Evolutionary conservation across 2,329 filamentous ascomycete species (phyloP).

Genomic region (Elsinoe australis): DNA sequence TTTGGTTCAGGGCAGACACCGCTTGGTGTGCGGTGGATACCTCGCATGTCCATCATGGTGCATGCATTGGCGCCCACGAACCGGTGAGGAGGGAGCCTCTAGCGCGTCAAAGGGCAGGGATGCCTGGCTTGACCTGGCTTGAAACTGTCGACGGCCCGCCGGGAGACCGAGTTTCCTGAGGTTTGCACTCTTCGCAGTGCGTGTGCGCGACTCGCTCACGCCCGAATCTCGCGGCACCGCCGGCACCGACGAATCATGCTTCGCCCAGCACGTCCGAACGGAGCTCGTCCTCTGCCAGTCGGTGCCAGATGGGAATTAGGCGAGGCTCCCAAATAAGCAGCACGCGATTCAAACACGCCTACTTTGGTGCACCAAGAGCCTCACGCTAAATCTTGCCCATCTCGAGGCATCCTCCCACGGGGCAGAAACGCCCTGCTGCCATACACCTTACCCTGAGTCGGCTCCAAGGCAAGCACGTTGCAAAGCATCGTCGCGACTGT

Average conservation of each 20-base stretch:
- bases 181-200: too few relatives aligned
- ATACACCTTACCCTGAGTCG: constrained; percentile 6
- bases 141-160: constrained; percentile 1
- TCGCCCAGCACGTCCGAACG: not conserved
- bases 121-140: not conserved
- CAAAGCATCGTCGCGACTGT: constrained; percentile 6
- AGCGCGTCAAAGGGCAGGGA: not conserved
- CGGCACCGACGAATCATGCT: constrained; percentile 14
- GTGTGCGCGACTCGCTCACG: too few relatives aligned
- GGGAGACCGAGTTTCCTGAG: constrained; percentile 6
- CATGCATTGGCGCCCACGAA: constrained; percentile 8
- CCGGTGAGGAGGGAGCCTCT: constrained; percentile 10
- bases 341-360: constrained; percentile 14
- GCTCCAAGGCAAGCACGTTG: not conserved
- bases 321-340: constrained; percentile 13
- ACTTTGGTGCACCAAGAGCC: constrained; percentile 11
- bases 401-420: not conserved
- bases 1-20: not conserved
- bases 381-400: not conserved
- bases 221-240: constrained; percentile 14
- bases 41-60: constrained; percentile 3
- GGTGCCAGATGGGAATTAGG: constrained; percentile 13
- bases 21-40: constrained; percentile 1
- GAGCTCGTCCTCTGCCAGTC: not conserved
- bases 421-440: not conserved